Evolutionary conservation across 768 basidiomycete species (phyloP).

Genomic region (Leccinellum albellum): DNA sequence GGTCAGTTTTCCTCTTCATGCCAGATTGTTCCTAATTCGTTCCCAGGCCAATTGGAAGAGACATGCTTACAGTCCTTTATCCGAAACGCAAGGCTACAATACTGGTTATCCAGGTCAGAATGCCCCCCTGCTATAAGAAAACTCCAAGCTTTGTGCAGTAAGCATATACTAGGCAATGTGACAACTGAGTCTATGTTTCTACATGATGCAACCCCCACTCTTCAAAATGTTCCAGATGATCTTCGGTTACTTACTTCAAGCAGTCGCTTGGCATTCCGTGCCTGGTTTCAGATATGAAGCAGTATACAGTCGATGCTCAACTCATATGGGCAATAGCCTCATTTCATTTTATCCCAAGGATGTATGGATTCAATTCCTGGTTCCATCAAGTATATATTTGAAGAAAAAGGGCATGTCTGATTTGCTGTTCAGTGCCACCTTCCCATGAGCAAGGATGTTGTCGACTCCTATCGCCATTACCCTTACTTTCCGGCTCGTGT

Average conservation of each 20-base stretch:
- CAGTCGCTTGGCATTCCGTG: neutral
- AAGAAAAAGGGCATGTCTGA: neutral
- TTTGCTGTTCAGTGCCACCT: constrained; percentile 8
- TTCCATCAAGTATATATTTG: neutral
- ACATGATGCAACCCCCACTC: neutral
- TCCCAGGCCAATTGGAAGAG: constrained; percentile 4
- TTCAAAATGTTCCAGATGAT: too few species aligned
- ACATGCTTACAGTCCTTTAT: constrained; percentile 14
- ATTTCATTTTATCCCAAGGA: neutral
- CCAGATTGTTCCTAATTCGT: constrained; percentile 10
- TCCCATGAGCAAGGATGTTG: neutral
- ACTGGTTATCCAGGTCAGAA: constrained; percentile 4
- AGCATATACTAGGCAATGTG: neutral
- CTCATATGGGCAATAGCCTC: neutral
- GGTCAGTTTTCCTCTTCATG: constrained; percentile 12
- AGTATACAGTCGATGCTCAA: neutral
- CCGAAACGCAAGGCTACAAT: constrained; percentile 7
- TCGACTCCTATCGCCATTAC: constrained; percentile 5
- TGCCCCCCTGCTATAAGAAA: constrained; percentile 7
- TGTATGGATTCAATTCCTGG: neutral
- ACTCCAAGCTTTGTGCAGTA: constrained; percentile 2
- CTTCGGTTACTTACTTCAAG: neutral
- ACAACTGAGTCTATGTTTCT: neutral
- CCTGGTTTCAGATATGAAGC: neutral
- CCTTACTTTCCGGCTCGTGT: constrained; percentile 8